Evolutionary conservation across 2,329 filamentous ascomycete genomes (phyloP).

Genomic region (Aureobasidium sp.): DNA sequence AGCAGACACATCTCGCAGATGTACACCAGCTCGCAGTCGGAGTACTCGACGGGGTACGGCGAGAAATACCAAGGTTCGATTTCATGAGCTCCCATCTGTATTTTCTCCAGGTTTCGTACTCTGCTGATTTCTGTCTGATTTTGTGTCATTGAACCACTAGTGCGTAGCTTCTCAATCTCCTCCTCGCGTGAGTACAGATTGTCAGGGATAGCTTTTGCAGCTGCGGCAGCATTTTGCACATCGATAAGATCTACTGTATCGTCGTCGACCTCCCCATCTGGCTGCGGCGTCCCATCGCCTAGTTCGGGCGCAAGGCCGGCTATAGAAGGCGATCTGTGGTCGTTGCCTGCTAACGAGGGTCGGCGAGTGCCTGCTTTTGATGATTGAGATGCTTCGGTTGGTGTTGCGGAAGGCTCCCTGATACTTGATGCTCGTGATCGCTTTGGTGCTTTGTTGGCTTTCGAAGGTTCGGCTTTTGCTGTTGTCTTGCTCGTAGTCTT

Average conservation of each 20-base stretch:
- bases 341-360: slow-evolving; percentile 52
- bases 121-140: slow-evolving; percentile 95
- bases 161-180: slow-evolving; percentile 92
- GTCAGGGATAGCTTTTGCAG: slow-evolving; percentile 44
- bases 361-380: slow-evolving; percentile 35
- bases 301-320: slow-evolving; percentile 38
- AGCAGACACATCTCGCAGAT: slow-evolving; percentile 96
- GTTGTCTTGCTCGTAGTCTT: slow-evolving; percentile 43
- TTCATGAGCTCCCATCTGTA: slow-evolving; percentile 88
- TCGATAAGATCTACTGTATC: slow-evolving; percentile 43
- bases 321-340: slow-evolving; percentile 46
- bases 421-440: slow-evolving; percentile 33
- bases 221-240: slow-evolving; percentile 43
- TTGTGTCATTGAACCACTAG: slow-evolving; percentile 95
- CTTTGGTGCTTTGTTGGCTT: slow-evolving; percentile 40
- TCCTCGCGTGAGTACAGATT: slow-evolving; percentile 67
- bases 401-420: slow-evolving; percentile 47
- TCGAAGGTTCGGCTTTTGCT: slow-evolving; percentile 25
- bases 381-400: slow-evolving; percentile 39
- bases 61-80: slow-evolving; percentile 99
- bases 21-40: slow-evolving; percentile 81
- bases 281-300: slow-evolving; percentile 40
- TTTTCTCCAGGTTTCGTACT: slow-evolving; percentile 85
- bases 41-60: slow-evolving; percentile 84
- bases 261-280: slow-evolving; percentile 46